Evolutionary conservation across 768 basidiomycete genomes (phyloP).

Genomic region (Strobilomyces dryophilus): DNA sequence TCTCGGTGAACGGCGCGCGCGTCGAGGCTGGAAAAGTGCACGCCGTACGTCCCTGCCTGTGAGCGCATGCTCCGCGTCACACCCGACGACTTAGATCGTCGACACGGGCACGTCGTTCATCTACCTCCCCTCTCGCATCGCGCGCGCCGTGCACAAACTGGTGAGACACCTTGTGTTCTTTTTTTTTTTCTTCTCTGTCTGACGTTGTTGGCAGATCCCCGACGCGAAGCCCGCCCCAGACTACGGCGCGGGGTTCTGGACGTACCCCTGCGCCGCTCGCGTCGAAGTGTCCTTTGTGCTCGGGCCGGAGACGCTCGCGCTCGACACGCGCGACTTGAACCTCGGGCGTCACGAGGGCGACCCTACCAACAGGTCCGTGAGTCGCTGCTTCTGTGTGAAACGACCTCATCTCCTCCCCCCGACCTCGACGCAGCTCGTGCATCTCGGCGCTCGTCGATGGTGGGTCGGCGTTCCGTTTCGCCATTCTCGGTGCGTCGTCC

Average conservation of each 20-base stretch:
- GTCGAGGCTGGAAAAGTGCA: not conserved
- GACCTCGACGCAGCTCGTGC: conserved; percentile 38
- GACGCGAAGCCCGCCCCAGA: conserved; percentile 38
- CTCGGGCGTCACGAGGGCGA: conserved; percentile 39
- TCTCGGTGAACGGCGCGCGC: conserved; percentile 33
- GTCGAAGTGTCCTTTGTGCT: conserved; percentile 42
- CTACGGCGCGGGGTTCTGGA: conserved; percentile 49
- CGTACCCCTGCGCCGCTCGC: conserved; percentile 45
- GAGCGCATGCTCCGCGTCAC: not conserved
- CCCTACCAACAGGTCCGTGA: conserved; percentile 26
- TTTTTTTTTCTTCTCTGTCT: not conserved
- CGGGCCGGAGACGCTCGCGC: conserved; percentile 35
- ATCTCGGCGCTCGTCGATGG: conserved; percentile 52
- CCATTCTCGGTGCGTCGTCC: conserved; percentile 18
- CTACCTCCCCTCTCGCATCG: conserved; percentile 47
- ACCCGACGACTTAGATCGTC: conserved; percentile 41
- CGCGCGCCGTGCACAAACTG: conserved; percentile 41
- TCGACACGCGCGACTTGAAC: conserved; percentile 52
- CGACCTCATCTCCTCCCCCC: too few relatives aligned
- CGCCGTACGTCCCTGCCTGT: conserved; percentile 15
- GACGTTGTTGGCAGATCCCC: conserved; percentile 41
- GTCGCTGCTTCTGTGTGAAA: too few relatives aligned
- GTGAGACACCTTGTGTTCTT: conserved; percentile 22
- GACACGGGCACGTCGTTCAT: conserved; percentile 68
- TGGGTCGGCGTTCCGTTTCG: conserved; percentile 1